These are phyloP conservation scores for Coniochaeta pulveracea DNA, from an alignment of 2,329 filamentous ascomycete genomes.

Conservation along the genomic window DNA sequence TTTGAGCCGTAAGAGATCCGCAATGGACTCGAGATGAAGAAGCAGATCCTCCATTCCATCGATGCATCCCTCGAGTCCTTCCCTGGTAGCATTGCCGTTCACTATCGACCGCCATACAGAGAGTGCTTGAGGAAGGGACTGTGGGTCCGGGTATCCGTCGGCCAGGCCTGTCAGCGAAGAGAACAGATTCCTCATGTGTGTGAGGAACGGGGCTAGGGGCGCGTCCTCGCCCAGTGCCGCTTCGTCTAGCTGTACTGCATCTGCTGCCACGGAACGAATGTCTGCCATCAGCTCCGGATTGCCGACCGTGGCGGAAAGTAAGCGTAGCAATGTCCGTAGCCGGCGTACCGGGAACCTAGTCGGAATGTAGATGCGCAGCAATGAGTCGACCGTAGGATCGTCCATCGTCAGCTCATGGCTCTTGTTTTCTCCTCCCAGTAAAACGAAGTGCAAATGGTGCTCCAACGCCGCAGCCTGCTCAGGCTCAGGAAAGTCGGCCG, in stretches of 20 bases:
- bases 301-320: conserved; percentile 38
- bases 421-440: conserved; percentile 21
- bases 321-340: conserved; percentile 36
- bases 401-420: conserved; percentile 25
- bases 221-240: conserved; percentile 32
- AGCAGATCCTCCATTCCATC: conserved; percentile 39
- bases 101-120: conserved; percentile 32
- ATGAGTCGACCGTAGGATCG: conserved; percentile 31
- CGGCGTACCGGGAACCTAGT: conserved; percentile 41
- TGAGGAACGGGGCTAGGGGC: conserved; percentile 29
- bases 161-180: conserved; percentile 31
- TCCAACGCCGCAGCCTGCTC: conserved; percentile 49
- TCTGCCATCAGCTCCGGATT: conserved; percentile 22
- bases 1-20: conserved; percentile 38
- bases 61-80: conserved; percentile 30
- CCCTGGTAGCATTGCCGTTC: conserved; percentile 23
- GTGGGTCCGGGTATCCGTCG: conserved; percentile 23
- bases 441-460: conserved; percentile 42
- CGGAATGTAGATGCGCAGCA: conserved; percentile 37
- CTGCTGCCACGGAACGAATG: conserved; percentile 27
- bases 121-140: conserved; percentile 22
- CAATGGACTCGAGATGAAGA: conserved; percentile 36
- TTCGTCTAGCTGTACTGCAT: conserved; percentile 23
- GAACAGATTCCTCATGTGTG: conserved; percentile 35
- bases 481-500: conserved; percentile 34